Percentiles rank a stretch among this genome's conserved stretches.
Evolutionary conservation across 2,329 filamentous ascomycete genomes (phyloP).

Genomic region (Talaromyces rugulosus): DNA sequence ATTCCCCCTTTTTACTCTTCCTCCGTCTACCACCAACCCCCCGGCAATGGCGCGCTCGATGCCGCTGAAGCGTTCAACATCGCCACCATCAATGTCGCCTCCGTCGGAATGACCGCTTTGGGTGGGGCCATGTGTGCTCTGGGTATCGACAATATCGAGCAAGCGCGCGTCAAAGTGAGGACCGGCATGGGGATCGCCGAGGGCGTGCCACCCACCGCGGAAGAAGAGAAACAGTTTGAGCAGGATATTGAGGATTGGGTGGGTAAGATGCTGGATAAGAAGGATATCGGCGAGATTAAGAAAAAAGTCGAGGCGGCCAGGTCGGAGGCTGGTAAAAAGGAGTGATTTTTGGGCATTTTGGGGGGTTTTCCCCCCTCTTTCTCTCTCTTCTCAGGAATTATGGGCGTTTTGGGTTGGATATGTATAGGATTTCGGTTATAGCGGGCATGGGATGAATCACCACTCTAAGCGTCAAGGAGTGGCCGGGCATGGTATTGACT

Average conservation of each 20-base stretch:
- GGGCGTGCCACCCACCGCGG: slow-evolving; percentile 32
- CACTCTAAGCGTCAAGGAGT: background rate
- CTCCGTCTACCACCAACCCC: slow-evolving; percentile 40
- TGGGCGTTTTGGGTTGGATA: background rate
- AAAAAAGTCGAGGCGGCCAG: slow-evolving; percentile 23
- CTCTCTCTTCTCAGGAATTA: background rate
- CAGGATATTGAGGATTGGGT: slow-evolving; percentile 54
- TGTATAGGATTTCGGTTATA: background rate
- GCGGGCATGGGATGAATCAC: background rate
- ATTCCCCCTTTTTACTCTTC: slow-evolving; percentile 66
- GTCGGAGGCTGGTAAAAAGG: slow-evolving; percentile 16
- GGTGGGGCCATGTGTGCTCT: slow-evolving; percentile 74
- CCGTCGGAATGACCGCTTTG: slow-evolving; percentile 67
- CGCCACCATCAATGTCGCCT: slow-evolving; percentile 79
- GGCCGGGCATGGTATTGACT: background rate
- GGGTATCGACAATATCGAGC: slow-evolving; percentile 67
- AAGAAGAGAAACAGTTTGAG: slow-evolving; percentile 51
- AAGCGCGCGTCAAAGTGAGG: slow-evolving; percentile 59
- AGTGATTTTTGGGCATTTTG: background rate
- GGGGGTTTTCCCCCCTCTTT: background rate
- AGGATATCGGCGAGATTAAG: slow-evolving; percentile 41
- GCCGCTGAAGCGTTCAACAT: slow-evolving; percentile 79
- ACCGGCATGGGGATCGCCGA: slow-evolving; percentile 51
- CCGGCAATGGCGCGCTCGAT: slow-evolving; percentile 63
- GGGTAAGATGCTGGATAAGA: slow-evolving; percentile 44